Conservation (phyloP, 768 basidiomycete species). For the Boletellus emodensis region DNA sequence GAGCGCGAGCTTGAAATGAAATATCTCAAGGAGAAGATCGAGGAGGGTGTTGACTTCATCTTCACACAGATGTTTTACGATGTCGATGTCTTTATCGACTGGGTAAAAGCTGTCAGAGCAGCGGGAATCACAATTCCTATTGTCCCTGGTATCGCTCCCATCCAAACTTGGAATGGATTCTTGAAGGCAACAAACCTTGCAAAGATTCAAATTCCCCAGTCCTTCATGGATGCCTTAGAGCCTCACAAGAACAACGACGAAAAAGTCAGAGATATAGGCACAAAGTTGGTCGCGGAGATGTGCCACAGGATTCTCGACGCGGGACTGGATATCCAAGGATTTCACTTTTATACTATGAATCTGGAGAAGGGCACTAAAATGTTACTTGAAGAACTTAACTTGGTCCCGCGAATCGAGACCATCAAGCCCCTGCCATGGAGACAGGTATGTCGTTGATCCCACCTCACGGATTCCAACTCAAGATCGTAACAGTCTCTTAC, state of each 20-base stretch:
- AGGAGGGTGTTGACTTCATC: conserved; percentile 87
- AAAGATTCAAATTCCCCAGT: conserved; percentile 73
- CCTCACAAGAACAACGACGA: conserved; percentile 91
- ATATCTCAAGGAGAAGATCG: conserved; percentile 87
- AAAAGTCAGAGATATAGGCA: conserved; percentile 88
- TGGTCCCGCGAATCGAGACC: conserved; percentile 84
- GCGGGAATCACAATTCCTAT: conserved; percentile 88
- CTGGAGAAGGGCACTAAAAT: conserved; percentile 93
- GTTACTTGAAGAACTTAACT: conserved; percentile 86
- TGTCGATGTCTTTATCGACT: conserved; percentile 82
- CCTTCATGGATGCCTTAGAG: conserved; percentile 70
- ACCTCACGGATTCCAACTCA: not conserved
- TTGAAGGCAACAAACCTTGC: conserved; percentile 75
- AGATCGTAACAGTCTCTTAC: conserved; percentile 68
- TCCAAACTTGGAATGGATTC: conserved; percentile 97
- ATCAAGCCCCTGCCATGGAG: conserved; percentile 97
- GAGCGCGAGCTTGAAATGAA: conserved; percentile 75
- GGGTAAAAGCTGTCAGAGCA: conserved; percentile 80
- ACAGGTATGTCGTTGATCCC: conserved; percentile 53
- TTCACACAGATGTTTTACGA: conserved; percentile 99
- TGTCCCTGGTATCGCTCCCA: conserved; percentile 91
- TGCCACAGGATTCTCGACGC: conserved; percentile 81
- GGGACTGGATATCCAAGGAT: conserved; percentile 77
- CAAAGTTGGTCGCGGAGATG: conserved; percentile 92
- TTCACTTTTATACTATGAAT: conserved; percentile 98